Evolutionary conservation across 768 basidiomycete genomes (phyloP), one percentile per base, ranked within the genome.

Genomic region (Suillus variegatus): DNA sequence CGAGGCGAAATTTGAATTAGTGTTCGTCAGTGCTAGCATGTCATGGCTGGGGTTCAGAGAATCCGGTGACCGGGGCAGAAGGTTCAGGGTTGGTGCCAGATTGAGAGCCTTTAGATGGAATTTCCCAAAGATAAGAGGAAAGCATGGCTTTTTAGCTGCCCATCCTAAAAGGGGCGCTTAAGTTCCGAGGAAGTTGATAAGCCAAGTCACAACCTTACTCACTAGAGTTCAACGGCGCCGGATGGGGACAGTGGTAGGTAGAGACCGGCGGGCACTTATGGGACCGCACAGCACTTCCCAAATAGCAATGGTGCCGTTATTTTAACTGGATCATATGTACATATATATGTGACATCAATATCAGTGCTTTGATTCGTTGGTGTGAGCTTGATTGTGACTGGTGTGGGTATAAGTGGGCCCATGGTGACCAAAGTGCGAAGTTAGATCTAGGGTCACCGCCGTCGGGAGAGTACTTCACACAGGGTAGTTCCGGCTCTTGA

Each of bases 101-200:
- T 41, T 25, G 10, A 58, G 57, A 20, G 18, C 10, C 57, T 60
- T 43, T 60, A 60, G 57, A 41, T 41, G 57, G 40, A 60, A 41
- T 60, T 41, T 6, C 10, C 12, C 18, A 28, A 60, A 60, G 57
- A 60, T 60, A 60, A 60, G 57, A 20, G 18, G 25, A 60, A 41
- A 60, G 57, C 57, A 58, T 58, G 57, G 38, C 38, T 41, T 54
- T 58, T 10, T 32, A 32, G 10, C 57, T 60, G 57, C 40, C 16
- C 36, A 60, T 58, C 55, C 58, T 54, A 60, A 74, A 76, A 70
- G 69, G 75, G 76, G 75, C 76, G 75, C 72, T 61, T 70, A 77
- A 76, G 75, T 49, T 76, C 75, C 75, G 75, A 68, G 43, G 65
- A 54, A 60, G 65, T 62, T 51, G 68, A 68, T 67, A 67, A 71